phyloP scores from a whole-genome alignment of 306 rosid species.

The Urtica urens region DNA sequence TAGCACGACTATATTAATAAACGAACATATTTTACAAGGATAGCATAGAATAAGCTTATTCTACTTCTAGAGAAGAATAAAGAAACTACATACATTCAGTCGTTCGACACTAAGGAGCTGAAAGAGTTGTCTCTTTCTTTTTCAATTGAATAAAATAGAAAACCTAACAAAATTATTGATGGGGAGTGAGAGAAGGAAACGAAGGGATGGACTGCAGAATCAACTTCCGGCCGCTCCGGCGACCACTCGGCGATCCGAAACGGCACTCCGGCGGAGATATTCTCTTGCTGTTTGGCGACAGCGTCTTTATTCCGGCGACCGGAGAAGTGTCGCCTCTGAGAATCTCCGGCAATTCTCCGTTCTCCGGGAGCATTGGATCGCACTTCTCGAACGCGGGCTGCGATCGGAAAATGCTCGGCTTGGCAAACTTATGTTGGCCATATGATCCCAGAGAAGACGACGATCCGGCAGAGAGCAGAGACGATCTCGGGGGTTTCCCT shows the following conservation, averaged over 20 bases:
- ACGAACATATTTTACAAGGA: no score
- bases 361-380: constrained; percentile 30
- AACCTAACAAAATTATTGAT: constrained; percentile 12
- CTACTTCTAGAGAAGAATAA: no score
- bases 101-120: no score
- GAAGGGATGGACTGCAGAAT: constrained; percentile 77
- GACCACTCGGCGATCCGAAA: constrained; percentile 41
- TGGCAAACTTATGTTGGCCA: constrained; percentile 42
- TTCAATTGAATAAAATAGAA: no score
- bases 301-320: constrained; percentile 41
- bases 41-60: no score
- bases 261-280: constrained; percentile 58
- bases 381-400: constrained; percentile 39
- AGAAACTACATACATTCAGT: no score
- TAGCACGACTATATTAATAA: no score
- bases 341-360: constrained; percentile 53
- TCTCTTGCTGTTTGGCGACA: constrained; percentile 84
- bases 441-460: constrained; percentile 44
- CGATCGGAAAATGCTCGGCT: constrained; percentile 32
- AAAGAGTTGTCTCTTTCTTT: no score
- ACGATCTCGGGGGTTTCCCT: constrained; percentile 54
- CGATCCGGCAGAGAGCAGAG: constrained; percentile 39
- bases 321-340: constrained; percentile 43
- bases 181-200: constrained; percentile 73
- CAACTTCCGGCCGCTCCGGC: constrained; percentile 69